Evolutionary conservation across 2,329 filamentous ascomycete species (phyloP).

Genomic region (Stemphylium beticola): DNA sequence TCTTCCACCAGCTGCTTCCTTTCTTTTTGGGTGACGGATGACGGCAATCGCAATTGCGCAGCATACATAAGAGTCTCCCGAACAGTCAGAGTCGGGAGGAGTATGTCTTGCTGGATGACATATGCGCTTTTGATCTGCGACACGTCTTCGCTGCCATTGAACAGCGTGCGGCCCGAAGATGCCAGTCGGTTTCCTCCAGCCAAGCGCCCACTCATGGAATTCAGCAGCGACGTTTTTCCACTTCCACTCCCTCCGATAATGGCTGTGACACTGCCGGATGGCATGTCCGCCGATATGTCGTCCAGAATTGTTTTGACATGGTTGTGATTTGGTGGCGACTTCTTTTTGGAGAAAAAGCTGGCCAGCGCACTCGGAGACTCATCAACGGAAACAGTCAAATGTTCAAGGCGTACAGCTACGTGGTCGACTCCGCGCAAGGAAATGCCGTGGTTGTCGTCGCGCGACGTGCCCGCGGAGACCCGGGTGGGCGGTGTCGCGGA

Average conservation of each 20-base stretch:
- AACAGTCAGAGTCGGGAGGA: conserved; percentile 75
- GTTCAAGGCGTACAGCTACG: conserved; percentile 61
- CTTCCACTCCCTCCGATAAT: conserved; percentile 78
- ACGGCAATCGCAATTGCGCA: conserved; percentile 72
- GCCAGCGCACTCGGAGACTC: conserved; percentile 55
- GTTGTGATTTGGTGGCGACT: conserved; percentile 23
- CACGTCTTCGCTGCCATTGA: conserved; percentile 63
- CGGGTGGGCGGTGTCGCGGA: conserved; percentile 18
- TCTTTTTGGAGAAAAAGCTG: conserved; percentile 36
- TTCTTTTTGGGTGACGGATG: conserved; percentile 65
- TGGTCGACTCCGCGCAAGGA: conserved; percentile 60
- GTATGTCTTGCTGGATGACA: conserved; percentile 77
- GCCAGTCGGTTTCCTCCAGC: conserved; percentile 60
- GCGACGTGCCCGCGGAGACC: conserved; percentile 26
- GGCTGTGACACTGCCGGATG: conserved; percentile 71
- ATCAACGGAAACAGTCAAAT: conserved; percentile 64
- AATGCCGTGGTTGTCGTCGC: conserved; percentile 39
- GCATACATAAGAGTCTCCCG: conserved; percentile 77
- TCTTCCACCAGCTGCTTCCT: conserved; percentile 72
- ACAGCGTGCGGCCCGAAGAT: conserved; percentile 62
- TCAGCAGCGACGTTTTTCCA: conserved; percentile 67
- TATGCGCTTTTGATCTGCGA: conserved; percentile 67
- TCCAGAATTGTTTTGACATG: conserved; percentile 62
- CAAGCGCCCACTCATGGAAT: conserved; percentile 73
- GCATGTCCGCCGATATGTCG: conserved; percentile 68